Evolutionary conservation across 2,329 filamentous ascomycete genomes (phyloP).

Genomic region (Neophaeococcomyces aloes): DNA sequence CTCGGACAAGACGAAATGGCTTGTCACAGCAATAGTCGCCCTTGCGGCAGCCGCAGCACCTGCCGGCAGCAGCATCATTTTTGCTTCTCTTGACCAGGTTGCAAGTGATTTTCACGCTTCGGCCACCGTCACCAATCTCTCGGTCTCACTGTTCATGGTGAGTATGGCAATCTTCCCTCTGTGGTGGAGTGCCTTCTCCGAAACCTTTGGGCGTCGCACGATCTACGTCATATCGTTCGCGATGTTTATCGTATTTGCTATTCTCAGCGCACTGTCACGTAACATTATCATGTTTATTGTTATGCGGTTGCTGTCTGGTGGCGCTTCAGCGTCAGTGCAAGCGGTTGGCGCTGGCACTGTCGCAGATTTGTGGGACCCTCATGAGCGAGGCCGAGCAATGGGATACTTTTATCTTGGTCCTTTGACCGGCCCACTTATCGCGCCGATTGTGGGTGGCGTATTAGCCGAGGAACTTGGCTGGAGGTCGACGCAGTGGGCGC

Average conservation of each 20-base stretch:
- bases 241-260: conserved; percentile 60
- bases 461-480: conserved; percentile 61
- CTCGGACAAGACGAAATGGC: conserved; percentile 66
- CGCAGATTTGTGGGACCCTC: conserved; percentile 66
- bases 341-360: conserved; percentile 76
- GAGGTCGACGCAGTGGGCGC: conserved; percentile 69
- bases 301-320: conserved; percentile 63
- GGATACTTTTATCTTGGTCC: conserved; percentile 73
- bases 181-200: conserved; percentile 79
- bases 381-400: conserved; percentile 69
- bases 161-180: conserved; percentile 74
- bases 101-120: conserved; percentile 51
- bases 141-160: conserved; percentile 71
- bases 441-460: conserved; percentile 65
- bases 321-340: conserved; percentile 69
- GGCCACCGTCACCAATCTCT: conserved; percentile 60
- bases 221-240: conserved; percentile 68
- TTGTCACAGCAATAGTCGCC: conserved; percentile 66
- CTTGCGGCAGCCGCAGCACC: conserved; percentile 67
- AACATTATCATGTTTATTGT: conserved; percentile 67
- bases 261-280: conserved; percentile 57
- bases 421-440: conserved; percentile 60
- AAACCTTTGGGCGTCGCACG: conserved; percentile 58
- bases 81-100: conserved; percentile 58
- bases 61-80: conserved; percentile 73